Evolutionary conservation across 2,329 filamentous ascomycete species (phyloP).

Genomic region (Calonectria multiphialidica): DNA sequence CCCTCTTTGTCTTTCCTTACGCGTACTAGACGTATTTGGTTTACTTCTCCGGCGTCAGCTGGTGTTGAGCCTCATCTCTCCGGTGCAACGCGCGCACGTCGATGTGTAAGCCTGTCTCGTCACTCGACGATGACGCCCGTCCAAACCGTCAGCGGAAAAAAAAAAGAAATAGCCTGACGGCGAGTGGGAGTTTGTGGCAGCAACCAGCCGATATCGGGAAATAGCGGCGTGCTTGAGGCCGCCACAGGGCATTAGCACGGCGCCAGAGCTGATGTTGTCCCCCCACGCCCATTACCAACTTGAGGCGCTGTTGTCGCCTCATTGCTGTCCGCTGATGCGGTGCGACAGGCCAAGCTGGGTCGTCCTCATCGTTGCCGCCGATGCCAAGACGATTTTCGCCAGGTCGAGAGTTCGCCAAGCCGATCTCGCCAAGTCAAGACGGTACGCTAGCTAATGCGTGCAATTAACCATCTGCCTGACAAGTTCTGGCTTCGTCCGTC

Average conservation of each 20-base stretch:
- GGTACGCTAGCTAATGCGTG: neutral
- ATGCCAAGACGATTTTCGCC: neutral
- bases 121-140: neutral
- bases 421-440: neutral
- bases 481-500: too few relatives aligned
- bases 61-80: neutral
- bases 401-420: neutral
- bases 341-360: neutral
- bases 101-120: neutral
- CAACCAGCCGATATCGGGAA: neutral
- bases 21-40: neutral
- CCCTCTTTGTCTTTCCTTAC: neutral
- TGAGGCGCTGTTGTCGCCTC: neutral
- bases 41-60: neutral
- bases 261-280: neutral
- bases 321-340: neutral
- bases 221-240: neutral
- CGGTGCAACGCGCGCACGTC: neutral
- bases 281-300: neutral
- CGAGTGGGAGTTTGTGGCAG: neutral
- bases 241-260: neutral
- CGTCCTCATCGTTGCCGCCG: neutral
- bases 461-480: neutral
- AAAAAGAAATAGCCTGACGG: neutral
- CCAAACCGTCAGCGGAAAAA: neutral